A percentile compares a stretch with the other conserved stretches of the same genome.
Evolutionary conservation across 2,329 filamentous ascomycete genomes (phyloP).

Genomic region (Calonectria hawksworthii): DNA sequence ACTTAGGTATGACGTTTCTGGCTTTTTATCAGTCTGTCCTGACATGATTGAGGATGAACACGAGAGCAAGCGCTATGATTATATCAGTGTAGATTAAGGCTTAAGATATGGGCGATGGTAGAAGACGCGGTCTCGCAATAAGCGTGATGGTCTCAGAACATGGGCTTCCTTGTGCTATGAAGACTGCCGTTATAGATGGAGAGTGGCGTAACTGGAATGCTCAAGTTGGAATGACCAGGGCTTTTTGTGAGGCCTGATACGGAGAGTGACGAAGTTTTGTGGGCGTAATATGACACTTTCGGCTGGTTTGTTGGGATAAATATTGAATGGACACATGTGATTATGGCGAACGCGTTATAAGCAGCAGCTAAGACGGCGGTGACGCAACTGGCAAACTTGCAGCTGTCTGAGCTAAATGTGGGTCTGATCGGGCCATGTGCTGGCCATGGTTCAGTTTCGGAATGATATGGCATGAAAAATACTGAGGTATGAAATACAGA

Average conservation of each 20-base stretch:
- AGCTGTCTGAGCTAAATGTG: slow-evolving; percentile 2
- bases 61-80: slow-evolving; percentile 33
- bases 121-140: neutral
- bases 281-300: neutral
- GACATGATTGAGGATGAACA: slow-evolving; percentile 52
- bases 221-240: neutral
- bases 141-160: neutral
- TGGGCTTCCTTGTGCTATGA: neutral
- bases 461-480: neutral
- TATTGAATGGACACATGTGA: slow-evolving; percentile 35
- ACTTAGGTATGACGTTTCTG: slow-evolving; percentile 71
- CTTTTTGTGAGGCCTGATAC: neutral
- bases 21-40: slow-evolving; percentile 60
- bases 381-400: slow-evolving; percentile 8
- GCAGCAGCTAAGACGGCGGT: neutral
- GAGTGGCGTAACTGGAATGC: neutral
- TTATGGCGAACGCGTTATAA: neutral
- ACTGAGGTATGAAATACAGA: neutral
- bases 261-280: neutral
- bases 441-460: too few relatives aligned
- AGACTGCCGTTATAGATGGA: neutral
- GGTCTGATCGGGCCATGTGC: slow-evolving; percentile 12
- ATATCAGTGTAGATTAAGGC: neutral
- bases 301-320: neutral
- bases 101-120: neutral